Evolutionary conservation across 768 basidiomycete species (phyloP), one percentile per base, ranked within the genome.

Genomic region (Ephemerocybe angulata): DNA sequence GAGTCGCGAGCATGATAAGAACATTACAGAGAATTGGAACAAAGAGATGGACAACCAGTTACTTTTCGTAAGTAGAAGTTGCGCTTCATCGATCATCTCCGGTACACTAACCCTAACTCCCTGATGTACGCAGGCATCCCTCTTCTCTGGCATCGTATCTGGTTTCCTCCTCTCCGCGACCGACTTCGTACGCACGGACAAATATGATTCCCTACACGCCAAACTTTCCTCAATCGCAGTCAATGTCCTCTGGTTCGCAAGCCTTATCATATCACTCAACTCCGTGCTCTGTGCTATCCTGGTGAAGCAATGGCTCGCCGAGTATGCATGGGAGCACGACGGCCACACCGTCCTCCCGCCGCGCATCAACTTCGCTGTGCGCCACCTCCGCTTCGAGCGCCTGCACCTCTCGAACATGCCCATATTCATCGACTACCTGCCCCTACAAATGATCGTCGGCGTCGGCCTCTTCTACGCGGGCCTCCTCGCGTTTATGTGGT

Each of bases 81-180:
- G 21, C 24, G 2, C 11, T 11, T 2, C 51, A 33, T 37, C 2
- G 17, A 28, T 11, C 15, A 4, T 4, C n/a, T n/a, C 24, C 3
- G 42, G 22, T 28, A 28, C 44, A 22, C 44, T 22, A 11, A n/a
- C 12, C 21, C 11, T 3, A 5, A 15, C 22, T 49, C 46, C 13
- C n/a, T n/a, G n/a, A n/a, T n/a, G n/a, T n/a, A n/a, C n/a, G n/a
- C 28, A 56, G 55, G 33, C 55, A 8, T 46, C 31, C 10, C 31
- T 56, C 7, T 56, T 56, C 55, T 56, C 38, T 24, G 55, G 48
- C 10, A 29, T 51, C 48, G 38, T 56, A 3, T 33, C 55, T 17
- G 55, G 44, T 17, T 50, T 40, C 38, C 15, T 43, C 10, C 19
- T 56, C 25, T 48, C 48, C 31, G 33, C 49, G 4, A 38, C 51